Evolutionary conservation across 129 eudicot genomes (phyloP).

Genomic region (Tagetes erecta): DNA sequence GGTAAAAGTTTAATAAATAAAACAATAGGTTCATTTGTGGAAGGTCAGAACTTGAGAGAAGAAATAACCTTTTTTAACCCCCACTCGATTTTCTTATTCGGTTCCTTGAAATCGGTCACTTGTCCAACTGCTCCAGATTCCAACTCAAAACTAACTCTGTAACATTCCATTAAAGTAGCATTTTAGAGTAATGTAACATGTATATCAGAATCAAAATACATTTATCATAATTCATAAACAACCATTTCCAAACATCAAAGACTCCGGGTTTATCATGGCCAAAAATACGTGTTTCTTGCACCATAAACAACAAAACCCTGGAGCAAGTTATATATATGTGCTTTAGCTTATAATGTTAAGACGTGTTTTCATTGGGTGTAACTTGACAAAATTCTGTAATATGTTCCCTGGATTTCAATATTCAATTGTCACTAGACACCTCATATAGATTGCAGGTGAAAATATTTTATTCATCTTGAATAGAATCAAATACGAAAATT

Average conservation of each 20-base stretch:
- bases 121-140: conserved; percentile 93
- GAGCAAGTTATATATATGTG: too few relatives aligned
- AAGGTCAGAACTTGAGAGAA: conserved; percentile 13
- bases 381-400: too few relatives aligned
- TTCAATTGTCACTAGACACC: too few relatives aligned
- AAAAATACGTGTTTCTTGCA: background rate
- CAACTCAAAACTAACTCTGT: conserved; percentile 89
- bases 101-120: conserved; percentile 80
- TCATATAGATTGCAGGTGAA: too few relatives aligned
- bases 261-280: background rate
- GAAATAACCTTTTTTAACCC: conserved; percentile 69
- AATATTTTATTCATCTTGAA: too few relatives aligned
- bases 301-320: too few relatives aligned
- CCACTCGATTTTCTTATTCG: conserved; percentile 88
- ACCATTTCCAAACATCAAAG: conserved; percentile 12
- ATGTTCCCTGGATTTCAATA: too few relatives aligned
- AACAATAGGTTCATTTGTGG: background rate
- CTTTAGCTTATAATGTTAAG: too few relatives aligned
- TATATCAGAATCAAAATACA: background rate
- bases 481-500: too few relatives aligned
- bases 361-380: too few relatives aligned
- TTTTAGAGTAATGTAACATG: background rate
- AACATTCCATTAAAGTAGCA: conserved; percentile 8
- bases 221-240: background rate
- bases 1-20: background rate